phyloP scores from a whole-genome alignment of 257 asterid species.

The Solanum neorickii region DNA sequence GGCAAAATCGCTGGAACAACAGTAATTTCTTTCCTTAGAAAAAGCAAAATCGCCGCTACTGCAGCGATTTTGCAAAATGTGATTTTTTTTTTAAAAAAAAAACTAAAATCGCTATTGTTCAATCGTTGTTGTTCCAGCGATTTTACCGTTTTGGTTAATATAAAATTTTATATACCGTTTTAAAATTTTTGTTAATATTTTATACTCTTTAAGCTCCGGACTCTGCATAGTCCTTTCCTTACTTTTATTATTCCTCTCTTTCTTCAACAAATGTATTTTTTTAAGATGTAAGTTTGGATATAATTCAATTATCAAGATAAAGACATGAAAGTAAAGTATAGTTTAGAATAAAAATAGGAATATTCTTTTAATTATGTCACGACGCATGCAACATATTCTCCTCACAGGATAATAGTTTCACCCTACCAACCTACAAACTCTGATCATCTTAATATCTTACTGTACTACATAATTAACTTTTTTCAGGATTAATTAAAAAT shows the following conservation, averaged over 20 bases:
- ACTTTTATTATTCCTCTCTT: not conserved
- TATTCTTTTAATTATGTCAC: conserved; percentile 12
- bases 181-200: no score
- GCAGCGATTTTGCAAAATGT: no score
- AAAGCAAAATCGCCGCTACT: no score
- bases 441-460: not conserved
- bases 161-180: no score
- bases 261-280: not conserved
- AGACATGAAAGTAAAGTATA: not conserved
- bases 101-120: no score
- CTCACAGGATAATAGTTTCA: conserved; percentile 11
- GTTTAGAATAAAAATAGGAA: conserved; percentile 1
- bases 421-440: conserved; percentile 20
- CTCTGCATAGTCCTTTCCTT: not conserved
- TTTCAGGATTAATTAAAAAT: not conserved
- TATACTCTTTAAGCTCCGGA: no score
- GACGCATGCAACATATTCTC: conserved; percentile 5
- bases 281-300: not conserved
- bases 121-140: no score
- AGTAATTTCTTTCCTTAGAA: rapidly evolving
- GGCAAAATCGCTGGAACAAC: no score
- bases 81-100: no score
- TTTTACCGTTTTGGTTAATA: no score
- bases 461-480: not conserved
- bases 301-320: not conserved